These are phyloP conservation scores for Lentinula lateritia DNA, from an alignment of 768 basidiomycete species.

Conservation along the genomic window DNA sequence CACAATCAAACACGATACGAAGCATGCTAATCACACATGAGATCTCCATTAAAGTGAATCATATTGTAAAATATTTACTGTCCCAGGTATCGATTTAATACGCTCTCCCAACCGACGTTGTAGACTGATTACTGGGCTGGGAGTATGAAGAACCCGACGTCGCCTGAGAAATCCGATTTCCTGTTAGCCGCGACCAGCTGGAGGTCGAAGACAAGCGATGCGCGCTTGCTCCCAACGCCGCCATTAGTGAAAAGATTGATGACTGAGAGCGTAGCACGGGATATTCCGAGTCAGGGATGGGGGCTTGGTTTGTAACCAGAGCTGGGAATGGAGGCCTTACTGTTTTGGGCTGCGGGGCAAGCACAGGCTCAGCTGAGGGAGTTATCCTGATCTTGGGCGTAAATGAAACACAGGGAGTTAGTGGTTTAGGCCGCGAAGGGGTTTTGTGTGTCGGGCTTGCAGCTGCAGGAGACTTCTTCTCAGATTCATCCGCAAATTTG, in stretches of 20 bases:
- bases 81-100: too few species aligned
- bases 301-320: not conserved
- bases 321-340: not conserved
- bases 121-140: conserved; percentile 10
- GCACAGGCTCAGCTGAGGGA: not conserved
- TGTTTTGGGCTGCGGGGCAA: not conserved
- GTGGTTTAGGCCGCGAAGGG: conserved; percentile 1
- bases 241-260: not conserved
- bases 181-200: conserved; percentile 13
- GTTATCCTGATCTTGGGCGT: not conserved
- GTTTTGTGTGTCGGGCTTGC: conserved; percentile 10
- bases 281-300: conserved; percentile 13
- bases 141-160: conserved; percentile 7
- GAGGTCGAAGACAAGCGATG: conserved; percentile 21
- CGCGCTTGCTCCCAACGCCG: conserved; percentile 10
- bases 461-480: not conserved
- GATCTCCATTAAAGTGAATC: too few species aligned
- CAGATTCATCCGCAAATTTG: conserved; percentile 27
- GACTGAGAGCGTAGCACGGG: conserved; percentile 8
- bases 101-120: conserved; percentile 14
- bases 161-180: conserved; percentile 4
- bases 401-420: not conserved
- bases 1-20: too few species aligned
- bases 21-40: too few species aligned
- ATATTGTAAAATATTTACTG: too few species aligned